Conservation (phyloP, 306 rosid species). For the Cicer cuneatum region DNA sequence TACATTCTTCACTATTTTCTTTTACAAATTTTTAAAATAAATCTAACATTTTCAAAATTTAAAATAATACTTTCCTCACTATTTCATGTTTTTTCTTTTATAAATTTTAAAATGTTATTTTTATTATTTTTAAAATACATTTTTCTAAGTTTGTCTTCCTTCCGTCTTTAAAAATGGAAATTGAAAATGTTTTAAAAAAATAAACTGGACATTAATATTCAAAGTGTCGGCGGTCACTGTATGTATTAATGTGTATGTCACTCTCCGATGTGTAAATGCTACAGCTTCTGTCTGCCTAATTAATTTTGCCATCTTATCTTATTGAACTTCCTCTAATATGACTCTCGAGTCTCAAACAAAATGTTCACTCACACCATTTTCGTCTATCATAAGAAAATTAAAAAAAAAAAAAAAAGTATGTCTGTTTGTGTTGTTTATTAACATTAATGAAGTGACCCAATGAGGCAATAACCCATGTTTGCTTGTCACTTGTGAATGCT, state of each 20-base stretch:
- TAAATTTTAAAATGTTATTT: too few species aligned
- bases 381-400: not conserved
- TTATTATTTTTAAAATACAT: too few species aligned
- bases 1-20: too few species aligned
- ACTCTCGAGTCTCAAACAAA: not conserved
- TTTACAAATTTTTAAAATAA: too few species aligned
- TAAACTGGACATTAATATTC: not conserved
- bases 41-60: too few species aligned
- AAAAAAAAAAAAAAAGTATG: not conserved
- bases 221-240: not conserved
- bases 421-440: conserved; percentile 2
- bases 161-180: too few species aligned
- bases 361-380: not conserved
- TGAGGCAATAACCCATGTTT: not conserved
- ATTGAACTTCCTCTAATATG: not conserved
- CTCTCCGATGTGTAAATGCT: not conserved
- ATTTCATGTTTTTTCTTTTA: too few species aligned
- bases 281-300: conserved; percentile 16
- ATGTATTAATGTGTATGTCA: not conserved
- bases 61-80: too few species aligned
- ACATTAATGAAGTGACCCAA: not conserved
- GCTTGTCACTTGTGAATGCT: not conserved
- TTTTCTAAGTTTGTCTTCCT: too few species aligned
- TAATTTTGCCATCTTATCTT: conserved; percentile 16
- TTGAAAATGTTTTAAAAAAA: too few species aligned